These are phyloP conservation scores for Arthrobotrys sphaeroides DNA, from an alignment of 2,329 filamentous ascomycete genomes.

Conservation along the genomic window DNA sequence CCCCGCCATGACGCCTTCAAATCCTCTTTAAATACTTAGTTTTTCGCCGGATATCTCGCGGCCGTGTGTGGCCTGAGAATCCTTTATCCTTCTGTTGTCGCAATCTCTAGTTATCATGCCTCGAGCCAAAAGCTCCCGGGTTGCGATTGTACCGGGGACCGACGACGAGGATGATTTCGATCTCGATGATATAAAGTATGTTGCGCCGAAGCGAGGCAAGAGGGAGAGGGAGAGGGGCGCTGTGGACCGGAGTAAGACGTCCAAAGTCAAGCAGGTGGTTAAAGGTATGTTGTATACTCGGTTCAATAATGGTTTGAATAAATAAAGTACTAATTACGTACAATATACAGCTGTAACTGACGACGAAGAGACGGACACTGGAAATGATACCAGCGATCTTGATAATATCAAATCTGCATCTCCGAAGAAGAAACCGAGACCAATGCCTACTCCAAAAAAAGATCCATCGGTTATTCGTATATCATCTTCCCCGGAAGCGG, in stretches of 20 bases:
- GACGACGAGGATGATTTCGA: conserved; percentile 36
- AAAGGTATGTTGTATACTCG: background rate
- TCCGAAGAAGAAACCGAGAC: background rate
- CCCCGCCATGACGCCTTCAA: background rate
- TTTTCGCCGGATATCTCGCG: background rate
- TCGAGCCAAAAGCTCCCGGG: background rate
- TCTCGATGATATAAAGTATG: conserved; percentile 43
- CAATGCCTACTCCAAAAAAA: conserved; percentile 20
- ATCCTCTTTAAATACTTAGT: background rate
- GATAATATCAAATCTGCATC: conserved; percentile 36
- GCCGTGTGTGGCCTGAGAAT: background rate
- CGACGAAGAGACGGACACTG: conserved; percentile 17
- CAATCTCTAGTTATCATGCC: background rate
- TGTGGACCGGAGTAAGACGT: background rate
- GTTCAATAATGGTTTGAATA: background rate
- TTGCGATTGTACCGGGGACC: background rate
- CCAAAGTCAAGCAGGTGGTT: background rate
- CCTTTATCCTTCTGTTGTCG: background rate
- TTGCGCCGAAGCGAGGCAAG: conserved; percentile 31
- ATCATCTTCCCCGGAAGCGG: conserved; percentile 34
- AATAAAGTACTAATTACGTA: background rate
- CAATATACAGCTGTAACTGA: background rate
- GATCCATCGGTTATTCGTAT: conserved; percentile 40
- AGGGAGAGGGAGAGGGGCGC: background rate
- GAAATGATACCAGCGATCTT: conserved; percentile 41